Percentiles rank a stretch among this genome's conserved stretches.
Evolutionary conservation across 352 stramenopile genomes (phyloP).

Genomic region (Phytophthora crassamura): DNA sequence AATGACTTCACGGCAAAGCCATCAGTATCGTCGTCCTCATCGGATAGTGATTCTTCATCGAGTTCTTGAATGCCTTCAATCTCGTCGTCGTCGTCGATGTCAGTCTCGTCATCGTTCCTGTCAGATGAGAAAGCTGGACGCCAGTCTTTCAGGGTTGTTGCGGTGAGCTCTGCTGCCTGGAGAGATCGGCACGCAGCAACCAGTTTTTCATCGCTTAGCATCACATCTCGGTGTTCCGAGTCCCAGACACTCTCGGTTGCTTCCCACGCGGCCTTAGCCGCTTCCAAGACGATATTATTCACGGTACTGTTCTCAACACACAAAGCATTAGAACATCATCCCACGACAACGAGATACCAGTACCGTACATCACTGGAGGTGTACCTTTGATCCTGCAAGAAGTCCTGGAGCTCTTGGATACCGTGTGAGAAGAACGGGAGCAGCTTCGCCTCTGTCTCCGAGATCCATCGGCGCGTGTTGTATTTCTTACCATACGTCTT

Average conservation of each 20-base stretch:
- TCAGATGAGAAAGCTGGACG: constrained; percentile 30
- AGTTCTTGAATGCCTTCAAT: constrained; percentile 26
- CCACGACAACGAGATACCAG: neutral
- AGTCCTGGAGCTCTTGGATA: constrained; percentile 69
- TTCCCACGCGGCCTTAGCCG: constrained; percentile 28
- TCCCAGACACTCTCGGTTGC: constrained; percentile 22
- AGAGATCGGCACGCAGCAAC: constrained; percentile 40
- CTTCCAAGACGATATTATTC: constrained; percentile 41
- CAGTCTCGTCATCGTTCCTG: constrained; percentile 31
- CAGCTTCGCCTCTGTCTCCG: constrained; percentile 62
- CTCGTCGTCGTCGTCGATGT: constrained; percentile 53
- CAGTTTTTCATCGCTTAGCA: constrained; percentile 44
- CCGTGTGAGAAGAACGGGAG: constrained; percentile 71
- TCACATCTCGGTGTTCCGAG: constrained; percentile 31
- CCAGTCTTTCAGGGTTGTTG: constrained; percentile 41
- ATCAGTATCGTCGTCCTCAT: constrained; percentile 37
- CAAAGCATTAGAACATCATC: neutral
- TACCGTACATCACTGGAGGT: neutral
- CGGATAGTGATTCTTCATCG: constrained; percentile 41
- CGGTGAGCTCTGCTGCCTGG: constrained; percentile 33
- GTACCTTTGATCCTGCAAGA: constrained; percentile 62
- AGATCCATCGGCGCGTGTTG: constrained; percentile 63
- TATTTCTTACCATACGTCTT: constrained; percentile 66
- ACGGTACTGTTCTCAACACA: constrained; percentile 23
- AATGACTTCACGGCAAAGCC: constrained; percentile 35